Base-by-base conservation (phyloP, 345 rosid species). In the Populus nigra region DNA sequence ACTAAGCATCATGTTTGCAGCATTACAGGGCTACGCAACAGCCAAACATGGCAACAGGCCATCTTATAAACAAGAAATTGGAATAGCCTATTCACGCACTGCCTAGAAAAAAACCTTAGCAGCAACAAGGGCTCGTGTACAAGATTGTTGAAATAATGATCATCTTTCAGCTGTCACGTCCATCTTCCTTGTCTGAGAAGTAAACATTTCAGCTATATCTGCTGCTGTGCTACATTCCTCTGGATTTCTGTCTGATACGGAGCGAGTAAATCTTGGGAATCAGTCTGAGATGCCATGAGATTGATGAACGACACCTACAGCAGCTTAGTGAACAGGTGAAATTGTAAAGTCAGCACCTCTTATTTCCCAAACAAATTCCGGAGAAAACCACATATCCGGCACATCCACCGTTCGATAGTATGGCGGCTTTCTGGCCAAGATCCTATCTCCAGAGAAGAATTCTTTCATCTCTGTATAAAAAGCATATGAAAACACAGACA, bases 401-500 rank as follows among this genome's bases (percentile, higher is more conserved):
- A 75, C 86, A 88, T 94, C 97, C 8, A 79, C 88, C 27, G 97
- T 94, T 74, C 83, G 83, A 77, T 92, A 94, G 82, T 92, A 94
- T 22, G 88, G 80, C 8, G 95, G 94, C 76, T 88, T 92, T 78
- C 87, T 92, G 16, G 81, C 62, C 71, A 92, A 81, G 65, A 90
- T 81, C 88, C 78, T 88, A 36, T 92, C 98, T 55, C 85, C 90
- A 0, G 91, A 85, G 80, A 88, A 94, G 76, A 81, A 83, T 75
- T 88, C 96, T 83, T 92, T 92, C 94, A 92, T 91, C 96, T 94
- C 90, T 10, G 55, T 81, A 85, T 94, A 94, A 82, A 94, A 92
- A 45, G 94, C 86, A 88, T 94, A 94, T 8, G 96, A 88, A 80
- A 94, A 88, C 10, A 97, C 98, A 70, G 97, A 92, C 96, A 94